Evolutionary conservation across 108 stramenopile genomes (phyloP), one percentile per base, ranked within the genome.

Genomic region (Cyclotella cryptica): DNA sequence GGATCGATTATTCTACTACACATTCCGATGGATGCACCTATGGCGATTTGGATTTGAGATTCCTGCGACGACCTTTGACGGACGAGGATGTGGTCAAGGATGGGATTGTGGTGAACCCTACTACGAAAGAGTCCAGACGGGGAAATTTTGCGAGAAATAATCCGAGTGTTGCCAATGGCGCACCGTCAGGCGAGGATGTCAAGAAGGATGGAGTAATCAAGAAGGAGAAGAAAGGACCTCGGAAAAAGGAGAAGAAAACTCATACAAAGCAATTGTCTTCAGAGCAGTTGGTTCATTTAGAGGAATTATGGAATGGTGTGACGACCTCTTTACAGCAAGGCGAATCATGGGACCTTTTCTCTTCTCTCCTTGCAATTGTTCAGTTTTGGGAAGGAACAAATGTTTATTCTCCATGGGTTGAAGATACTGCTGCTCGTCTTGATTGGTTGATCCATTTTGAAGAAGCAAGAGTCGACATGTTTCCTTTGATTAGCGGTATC

Each of bases 41-140:
- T 66, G 93, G 91, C 3, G 93, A 95, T 68, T 79, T 90, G 66
- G 92, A 93, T 75, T 79, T 88, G 24, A 80, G 90, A 17, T 92
- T 92, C 60, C 51, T 84, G 19, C 78, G 74, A 57, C 88, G 88
- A 40, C 75, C 82, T 2, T 49, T 89, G 61, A 47, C 52, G 4
- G 72, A 80, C 10, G 65, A 55, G 2, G 89, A 89, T 74, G 85
- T 85, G 1, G 84, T 89, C 13, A 83, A 85, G 22, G 58, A 79
- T 19, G 70, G 66, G 3, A 45, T 45, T 65, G 80, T 84, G 1
- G 74, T 89, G 60, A 89, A 90, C 63, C 89, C 89, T 11, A 89
- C 92, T 26, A 88, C 86, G 15, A 66, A 74, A 42, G 44, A 77
- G 52, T 87, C 87, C 19, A 72, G 92, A 43, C 75, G 71, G 43